Evolutionary conservation across 2,329 filamentous ascomycete genomes (phyloP).

Genomic region (Fusarium napiforme): DNA sequence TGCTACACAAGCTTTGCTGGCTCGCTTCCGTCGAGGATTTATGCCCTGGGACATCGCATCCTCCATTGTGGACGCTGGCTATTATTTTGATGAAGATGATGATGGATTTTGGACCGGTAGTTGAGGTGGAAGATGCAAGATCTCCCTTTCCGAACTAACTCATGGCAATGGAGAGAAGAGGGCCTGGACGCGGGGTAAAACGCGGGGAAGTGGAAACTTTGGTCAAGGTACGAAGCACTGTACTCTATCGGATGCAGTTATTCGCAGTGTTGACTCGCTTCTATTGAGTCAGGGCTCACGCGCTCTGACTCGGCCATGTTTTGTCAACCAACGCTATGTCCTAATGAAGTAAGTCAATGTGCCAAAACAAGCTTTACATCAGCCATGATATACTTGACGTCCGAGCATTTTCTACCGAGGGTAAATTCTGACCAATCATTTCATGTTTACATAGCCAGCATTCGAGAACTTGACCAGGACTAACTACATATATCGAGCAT

Average conservation of each 20-base stretch:
- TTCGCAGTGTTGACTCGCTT: background rate
- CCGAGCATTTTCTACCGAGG: background rate
- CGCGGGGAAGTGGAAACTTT: background rate
- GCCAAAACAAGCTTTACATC: background rate
- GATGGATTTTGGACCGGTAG: background rate
- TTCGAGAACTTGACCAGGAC: background rate
- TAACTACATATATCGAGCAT: background rate
- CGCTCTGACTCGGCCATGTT: background rate
- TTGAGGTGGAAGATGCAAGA: background rate
- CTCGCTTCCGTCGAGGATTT: background rate
- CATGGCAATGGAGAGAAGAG: no score
- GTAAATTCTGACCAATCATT: background rate
- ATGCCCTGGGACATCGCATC: background rate
- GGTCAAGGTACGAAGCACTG: background rate
- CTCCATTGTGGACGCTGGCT: background rate
- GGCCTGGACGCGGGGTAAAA: background rate
- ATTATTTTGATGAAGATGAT: background rate
- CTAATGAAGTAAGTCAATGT: background rate
- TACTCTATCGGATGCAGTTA: background rate
- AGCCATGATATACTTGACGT: background rate
- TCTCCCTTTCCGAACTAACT: background rate
- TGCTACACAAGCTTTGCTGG: conserved; percentile 20
- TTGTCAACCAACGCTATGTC: background rate
- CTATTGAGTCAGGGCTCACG: background rate
- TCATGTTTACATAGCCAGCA: background rate